Base-by-base conservation (phyloP, 768 basidiomycete genomes). In the Paxillus rubicundulus region DNA sequence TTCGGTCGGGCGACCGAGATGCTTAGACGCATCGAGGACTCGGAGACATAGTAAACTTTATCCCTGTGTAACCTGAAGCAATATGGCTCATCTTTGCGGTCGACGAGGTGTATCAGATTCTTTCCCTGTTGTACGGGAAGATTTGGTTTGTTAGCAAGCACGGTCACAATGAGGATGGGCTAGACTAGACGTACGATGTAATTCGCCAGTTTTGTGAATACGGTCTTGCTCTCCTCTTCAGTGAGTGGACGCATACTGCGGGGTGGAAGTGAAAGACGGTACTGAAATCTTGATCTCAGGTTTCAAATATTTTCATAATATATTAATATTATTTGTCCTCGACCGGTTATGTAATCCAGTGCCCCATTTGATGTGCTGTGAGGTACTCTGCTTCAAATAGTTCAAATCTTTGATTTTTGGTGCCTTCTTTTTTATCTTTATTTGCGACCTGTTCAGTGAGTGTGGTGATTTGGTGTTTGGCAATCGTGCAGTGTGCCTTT, bases 191-290 rank as follows among this genome's bases (percentile, higher is more conserved):
- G 41, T 49, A 93, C 92, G 64, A 99, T 90, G 71, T 97, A 99
- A 72, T 97, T 98, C 43, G 97, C 93, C 37, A 99, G 82, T 71
- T 99, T 99, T 37, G 89, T 86, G 63, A 98, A 99, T 13, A 98
- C 90, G 0, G 88, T 82, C 69, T 97, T 97, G 62, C 92, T 96
- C 73, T 99, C 96, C 54, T 97, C 94, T 70, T 98, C 92, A 21
- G 96, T 98, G 47, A 98, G 77, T 18, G 96, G 96, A 9, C 96
- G 87, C 96, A 98, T 97, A 37, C 49, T 73, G 54, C 38, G 47
- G 21, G 24, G 39, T 50, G 45, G 13, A 61, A 51, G 27, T 57
- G 30, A 12, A 58, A 43, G 20, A 49, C 5, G 64, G 59, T 24
- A 24, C 24, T 30, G 36, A 37, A 37, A 37, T 37, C 36, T 37